phyloP scores from a whole-genome alignment of 768 basidiomycete species.

The Serendipita sp. region DNA sequence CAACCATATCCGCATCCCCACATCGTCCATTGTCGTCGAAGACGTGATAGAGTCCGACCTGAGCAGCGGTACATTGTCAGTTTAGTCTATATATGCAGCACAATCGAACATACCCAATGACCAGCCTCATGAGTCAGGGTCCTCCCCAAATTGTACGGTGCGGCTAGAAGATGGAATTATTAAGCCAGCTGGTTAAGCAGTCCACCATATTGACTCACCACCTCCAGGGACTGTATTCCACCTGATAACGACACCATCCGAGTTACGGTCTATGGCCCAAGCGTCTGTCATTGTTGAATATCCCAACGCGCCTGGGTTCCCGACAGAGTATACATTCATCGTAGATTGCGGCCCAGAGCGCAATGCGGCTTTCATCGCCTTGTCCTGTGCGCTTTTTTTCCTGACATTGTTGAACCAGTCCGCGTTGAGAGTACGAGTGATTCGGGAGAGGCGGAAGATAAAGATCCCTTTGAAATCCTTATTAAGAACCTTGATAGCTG shows the following conservation, averaged over 20 bases:
- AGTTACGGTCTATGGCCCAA: too few species aligned
- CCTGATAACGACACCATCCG: not conserved
- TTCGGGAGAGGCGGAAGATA: not conserved
- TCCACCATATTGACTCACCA: not conserved
- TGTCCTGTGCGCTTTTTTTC: not conserved
- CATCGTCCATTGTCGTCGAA: not conserved
- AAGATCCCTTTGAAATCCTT: not conserved
- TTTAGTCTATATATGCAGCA: too few species aligned
- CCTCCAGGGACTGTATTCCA: not conserved
- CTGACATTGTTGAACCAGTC: not conserved
- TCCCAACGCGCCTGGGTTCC: not conserved
- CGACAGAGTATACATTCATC: not conserved
- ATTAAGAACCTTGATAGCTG: not conserved
- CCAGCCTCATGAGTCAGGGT: not conserved
- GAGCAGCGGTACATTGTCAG: too few species aligned
- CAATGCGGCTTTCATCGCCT: not conserved
- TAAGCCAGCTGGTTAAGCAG: too few species aligned
- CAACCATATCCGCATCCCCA: conserved; percentile 8
- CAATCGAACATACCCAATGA: not conserved
- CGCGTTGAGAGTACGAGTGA: not conserved
- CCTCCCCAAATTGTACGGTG: not conserved
- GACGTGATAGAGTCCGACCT: not conserved
- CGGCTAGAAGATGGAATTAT: not conserved
- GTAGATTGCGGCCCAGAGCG: not conserved
- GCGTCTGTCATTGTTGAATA: not conserved